Conservation (phyloP, 257 asterid genomes). For the Capsicum chinense region DNA sequence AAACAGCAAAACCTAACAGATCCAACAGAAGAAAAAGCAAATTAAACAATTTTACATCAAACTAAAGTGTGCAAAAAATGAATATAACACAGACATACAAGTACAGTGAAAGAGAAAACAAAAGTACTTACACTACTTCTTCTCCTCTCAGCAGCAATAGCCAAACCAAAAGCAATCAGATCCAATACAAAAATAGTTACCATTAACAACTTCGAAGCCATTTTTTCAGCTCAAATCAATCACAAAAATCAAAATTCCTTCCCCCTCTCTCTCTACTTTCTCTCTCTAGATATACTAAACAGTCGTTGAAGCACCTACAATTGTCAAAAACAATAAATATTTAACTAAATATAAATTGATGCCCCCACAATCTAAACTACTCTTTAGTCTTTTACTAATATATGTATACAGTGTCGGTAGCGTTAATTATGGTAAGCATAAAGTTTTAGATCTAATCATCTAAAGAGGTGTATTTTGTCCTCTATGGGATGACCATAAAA, state of each 20-base stretch:
- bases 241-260: slow-evolving; percentile 26
- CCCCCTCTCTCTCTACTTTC: slow-evolving; percentile 22
- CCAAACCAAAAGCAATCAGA: slow-evolving; percentile 83
- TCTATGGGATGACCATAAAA: not conserved
- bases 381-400: not conserved
- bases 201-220: slow-evolving; percentile 81
- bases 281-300: slow-evolving; percentile 44
- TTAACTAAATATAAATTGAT: slow-evolving; percentile 32
- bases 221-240: slow-evolving; percentile 22
- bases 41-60: not conserved
- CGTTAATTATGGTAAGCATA: not conserved
- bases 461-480: not conserved
- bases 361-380: slow-evolving; percentile 30
- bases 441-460: not conserved
- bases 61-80: not conserved
- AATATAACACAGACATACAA: not conserved
- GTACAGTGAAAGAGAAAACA: not conserved
- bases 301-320: slow-evolving; percentile 30
- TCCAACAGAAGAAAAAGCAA: not conserved
- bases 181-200: slow-evolving; percentile 58
- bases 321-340: slow-evolving; percentile 17
- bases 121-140: slow-evolving; percentile 65
- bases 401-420: not conserved
- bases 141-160: slow-evolving; percentile 91
- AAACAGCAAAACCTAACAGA: not conserved